A percentile compares a stretch with the other conserved stretches of the same genome.
Conservation (phyloP, 345 rosid genomes). For the Lepidium aucheri region DNA sequence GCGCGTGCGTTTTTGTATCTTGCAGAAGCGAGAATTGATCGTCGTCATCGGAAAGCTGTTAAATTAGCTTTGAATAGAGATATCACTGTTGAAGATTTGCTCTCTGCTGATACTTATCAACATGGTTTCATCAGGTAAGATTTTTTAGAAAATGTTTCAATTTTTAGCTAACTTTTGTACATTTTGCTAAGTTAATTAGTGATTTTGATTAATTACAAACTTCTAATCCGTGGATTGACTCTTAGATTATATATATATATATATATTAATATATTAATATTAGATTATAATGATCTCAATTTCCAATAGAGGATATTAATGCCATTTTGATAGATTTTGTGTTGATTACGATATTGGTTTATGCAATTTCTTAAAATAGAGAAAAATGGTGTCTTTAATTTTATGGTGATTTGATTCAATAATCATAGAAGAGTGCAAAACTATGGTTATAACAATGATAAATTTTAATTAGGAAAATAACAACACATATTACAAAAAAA, state of each 20-base stretch:
- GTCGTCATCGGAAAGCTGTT: constrained; percentile 51
- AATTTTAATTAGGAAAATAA: no score
- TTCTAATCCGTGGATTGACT: no score
- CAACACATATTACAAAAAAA: no score
- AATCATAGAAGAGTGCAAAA: no score
- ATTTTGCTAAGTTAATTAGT: background rate
- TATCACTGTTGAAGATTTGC: constrained; percentile 54
- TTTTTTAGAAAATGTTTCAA: background rate
- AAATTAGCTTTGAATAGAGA: constrained; percentile 59
- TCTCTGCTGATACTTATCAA: constrained; percentile 57
- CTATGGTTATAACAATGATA: no score
- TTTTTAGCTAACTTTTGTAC: background rate
- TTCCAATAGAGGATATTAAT: no score
- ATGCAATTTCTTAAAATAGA: background rate
- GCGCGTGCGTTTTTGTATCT: constrained; percentile 66
- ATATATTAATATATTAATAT: no score
- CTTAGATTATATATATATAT: no score
- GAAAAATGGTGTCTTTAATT: no score
- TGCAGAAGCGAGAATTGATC: constrained; percentile 64
- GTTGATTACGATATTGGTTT: background rate
- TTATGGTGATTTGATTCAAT: no score
- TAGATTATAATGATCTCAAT: no score
- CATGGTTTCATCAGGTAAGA: constrained; percentile 63
- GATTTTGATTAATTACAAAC: background rate
- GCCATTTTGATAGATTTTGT: background rate